These are phyloP conservation scores for Cerrena zonata DNA, from an alignment of 1,284 basidiomycete species.

Conservation along the genomic window DNA sequence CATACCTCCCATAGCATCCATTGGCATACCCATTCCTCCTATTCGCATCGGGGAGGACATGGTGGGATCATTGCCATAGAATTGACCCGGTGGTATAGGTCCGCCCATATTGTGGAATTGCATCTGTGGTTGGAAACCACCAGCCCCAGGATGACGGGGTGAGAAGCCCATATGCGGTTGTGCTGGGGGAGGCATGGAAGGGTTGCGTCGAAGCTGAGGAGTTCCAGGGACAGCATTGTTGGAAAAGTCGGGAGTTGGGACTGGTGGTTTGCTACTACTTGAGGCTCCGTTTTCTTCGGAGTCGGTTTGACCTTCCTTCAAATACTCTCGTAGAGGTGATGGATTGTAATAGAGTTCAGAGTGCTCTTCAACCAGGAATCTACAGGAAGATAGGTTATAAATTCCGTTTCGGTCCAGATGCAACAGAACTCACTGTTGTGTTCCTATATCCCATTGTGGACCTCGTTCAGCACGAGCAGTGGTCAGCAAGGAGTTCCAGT, in stretches of 20 bases:
- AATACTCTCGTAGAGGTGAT: slow-evolving; percentile 38
- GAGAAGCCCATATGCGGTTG: slow-evolving; percentile 25
- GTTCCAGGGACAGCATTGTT: slow-evolving; percentile 4
- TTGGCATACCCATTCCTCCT: slow-evolving; percentile 11
- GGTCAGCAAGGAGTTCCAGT: slow-evolving; percentile 76
- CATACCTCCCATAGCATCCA: slow-evolving; percentile 19
- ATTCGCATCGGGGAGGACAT: slow-evolving; percentile 29
- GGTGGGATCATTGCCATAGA: slow-evolving; percentile 18
- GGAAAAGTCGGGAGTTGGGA: slow-evolving; percentile 12
- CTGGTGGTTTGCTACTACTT: slow-evolving; percentile 13
- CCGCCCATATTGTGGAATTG: slow-evolving; percentile 17
- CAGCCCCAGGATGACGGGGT: slow-evolving; percentile 21
- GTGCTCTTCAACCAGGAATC: slow-evolving; percentile 51
- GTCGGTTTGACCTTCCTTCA: slow-evolving; percentile 28
- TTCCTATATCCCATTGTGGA: slow-evolving; percentile 80
- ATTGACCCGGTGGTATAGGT: slow-evolving; percentile 22
- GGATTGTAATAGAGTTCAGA: slow-evolving; percentile 66
- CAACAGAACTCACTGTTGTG: slow-evolving; percentile 57
- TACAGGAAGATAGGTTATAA: slow-evolving; percentile 20
- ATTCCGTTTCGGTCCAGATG: neutral
- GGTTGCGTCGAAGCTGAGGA: slow-evolving; percentile 13
- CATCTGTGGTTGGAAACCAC: slow-evolving; percentile 25
- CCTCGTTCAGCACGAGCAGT: slow-evolving; percentile 74
- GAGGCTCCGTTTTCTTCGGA: slow-evolving; percentile 12
- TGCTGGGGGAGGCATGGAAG: slow-evolving; percentile 5